Evolutionary conservation across 257 asterid species (phyloP).

Genomic region (Jacaranda copaia): DNA sequence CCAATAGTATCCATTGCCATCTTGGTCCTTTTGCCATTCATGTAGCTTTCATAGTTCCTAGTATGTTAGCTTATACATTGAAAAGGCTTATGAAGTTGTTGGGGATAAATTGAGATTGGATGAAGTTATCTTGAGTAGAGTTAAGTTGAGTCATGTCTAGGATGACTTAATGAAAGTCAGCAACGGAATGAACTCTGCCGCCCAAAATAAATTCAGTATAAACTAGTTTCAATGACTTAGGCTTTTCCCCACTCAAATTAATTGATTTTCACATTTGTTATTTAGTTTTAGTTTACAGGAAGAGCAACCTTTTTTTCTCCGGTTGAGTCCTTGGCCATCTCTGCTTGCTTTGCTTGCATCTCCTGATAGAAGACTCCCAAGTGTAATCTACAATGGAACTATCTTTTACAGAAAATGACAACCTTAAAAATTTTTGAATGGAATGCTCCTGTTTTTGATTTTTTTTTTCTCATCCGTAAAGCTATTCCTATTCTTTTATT

Average conservation of each 20-base stretch:
- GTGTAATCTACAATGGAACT: background rate
- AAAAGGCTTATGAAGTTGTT: background rate
- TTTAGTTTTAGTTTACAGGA: background rate
- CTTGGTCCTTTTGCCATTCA: background rate
- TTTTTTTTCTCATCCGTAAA: background rate
- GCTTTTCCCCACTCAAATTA: background rate
- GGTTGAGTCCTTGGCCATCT: background rate
- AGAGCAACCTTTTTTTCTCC: background rate
- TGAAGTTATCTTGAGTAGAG: background rate
- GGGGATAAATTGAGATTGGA: background rate
- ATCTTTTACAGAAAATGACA: background rate
- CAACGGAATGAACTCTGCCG: background rate
- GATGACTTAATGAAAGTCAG: conserved; percentile 8
- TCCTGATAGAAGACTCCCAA: background rate
- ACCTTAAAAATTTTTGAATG: background rate
- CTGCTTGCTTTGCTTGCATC: background rate
- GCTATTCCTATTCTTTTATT: conserved; percentile 1
- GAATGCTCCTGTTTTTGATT: background rate
- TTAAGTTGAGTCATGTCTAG: background rate
- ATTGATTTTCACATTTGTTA: background rate
- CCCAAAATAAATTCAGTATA: background rate
- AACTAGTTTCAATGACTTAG: background rate
- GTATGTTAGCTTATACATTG: background rate
- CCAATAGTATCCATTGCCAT: background rate
- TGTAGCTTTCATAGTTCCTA: background rate